Conservation (phyloP, 192 early-diverging fungal genomes). For the Backusella morwellensis region DNA sequence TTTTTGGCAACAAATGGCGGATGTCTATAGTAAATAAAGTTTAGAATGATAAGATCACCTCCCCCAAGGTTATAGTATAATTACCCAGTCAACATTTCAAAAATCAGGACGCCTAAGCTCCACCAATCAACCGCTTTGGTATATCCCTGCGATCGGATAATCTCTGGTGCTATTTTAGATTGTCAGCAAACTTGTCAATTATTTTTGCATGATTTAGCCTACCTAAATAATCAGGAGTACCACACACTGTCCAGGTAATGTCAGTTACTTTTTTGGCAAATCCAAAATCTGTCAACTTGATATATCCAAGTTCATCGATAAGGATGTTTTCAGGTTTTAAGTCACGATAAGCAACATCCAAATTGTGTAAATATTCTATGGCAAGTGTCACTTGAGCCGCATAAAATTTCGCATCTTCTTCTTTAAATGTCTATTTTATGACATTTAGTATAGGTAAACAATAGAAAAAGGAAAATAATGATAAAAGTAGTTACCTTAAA, state of each 20-base stretch:
- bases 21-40: slow-evolving; percentile 32
- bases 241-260: slow-evolving; percentile 59
- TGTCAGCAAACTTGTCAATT: not conserved
- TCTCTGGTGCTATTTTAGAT: slow-evolving; percentile 85
- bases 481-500: slow-evolving; percentile 1
- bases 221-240: slow-evolving; percentile 74
- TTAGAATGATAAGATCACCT: not conserved
- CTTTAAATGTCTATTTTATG: slow-evolving; percentile 42
- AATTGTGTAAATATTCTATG: slow-evolving; percentile 86
- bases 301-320: slow-evolving; percentile 81
- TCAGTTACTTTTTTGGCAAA: slow-evolving; percentile 57
- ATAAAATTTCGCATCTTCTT: slow-evolving; percentile 73
- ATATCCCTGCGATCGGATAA: slow-evolving; percentile 83
- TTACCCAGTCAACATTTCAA: slow-evolving; percentile 69
- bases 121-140: slow-evolving; percentile 92
- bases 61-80: not conserved
- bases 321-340: slow-evolving; percentile 85
- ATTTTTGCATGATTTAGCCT: not conserved
- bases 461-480: not conserved
- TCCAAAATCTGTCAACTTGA: slow-evolving; percentile 96
- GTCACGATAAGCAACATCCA: slow-evolving; percentile 88
- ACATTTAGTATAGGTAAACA: not conserved
- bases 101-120: slow-evolving; percentile 89
- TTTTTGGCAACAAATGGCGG: slow-evolving; percentile 90
- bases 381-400: slow-evolving; percentile 89